These are phyloP conservation scores for Coniochaeta sp. DNA, from an alignment of 2,329 filamentous ascomycete genomes.

Conservation along the genomic window DNA sequence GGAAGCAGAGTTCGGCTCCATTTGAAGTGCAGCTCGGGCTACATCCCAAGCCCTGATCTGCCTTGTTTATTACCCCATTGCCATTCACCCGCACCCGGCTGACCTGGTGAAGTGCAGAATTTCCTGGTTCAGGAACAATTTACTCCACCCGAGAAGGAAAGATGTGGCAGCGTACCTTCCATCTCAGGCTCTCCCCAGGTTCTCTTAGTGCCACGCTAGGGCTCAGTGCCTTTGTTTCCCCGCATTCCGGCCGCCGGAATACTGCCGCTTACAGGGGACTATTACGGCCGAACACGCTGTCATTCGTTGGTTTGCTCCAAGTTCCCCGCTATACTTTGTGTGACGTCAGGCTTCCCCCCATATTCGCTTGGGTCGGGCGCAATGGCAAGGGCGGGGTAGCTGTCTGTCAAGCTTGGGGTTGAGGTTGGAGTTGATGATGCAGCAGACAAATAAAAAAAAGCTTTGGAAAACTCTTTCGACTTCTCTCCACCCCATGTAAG, in stretches of 20 bases:
- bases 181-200: background rate
- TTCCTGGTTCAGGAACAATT: background rate
- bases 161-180: background rate
- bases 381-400: background rate
- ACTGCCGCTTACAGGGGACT: slow-evolving; percentile 6
- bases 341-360: slow-evolving; percentile 13
- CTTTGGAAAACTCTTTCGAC: background rate
- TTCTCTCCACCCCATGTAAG: background rate
- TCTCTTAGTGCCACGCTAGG: background rate
- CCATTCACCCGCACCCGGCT: background rate
- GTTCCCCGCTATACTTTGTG: background rate
- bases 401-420: slow-evolving; percentile 1
- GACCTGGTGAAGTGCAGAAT: background rate
- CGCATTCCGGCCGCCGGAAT: slow-evolving; percentile 12
- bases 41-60: background rate
- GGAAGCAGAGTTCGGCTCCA: background rate
- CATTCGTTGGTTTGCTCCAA: slow-evolving; percentile 7
- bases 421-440: background rate
- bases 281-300: background rate
- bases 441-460: background rate
- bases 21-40: background rate
- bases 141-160: background rate
- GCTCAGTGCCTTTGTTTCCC: slow-evolving; percentile 6
- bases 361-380: background rate
- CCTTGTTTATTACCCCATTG: background rate